Evolutionary conservation across 306 rosid species (phyloP).

Genomic region (Lagenaria siceraria): DNA sequence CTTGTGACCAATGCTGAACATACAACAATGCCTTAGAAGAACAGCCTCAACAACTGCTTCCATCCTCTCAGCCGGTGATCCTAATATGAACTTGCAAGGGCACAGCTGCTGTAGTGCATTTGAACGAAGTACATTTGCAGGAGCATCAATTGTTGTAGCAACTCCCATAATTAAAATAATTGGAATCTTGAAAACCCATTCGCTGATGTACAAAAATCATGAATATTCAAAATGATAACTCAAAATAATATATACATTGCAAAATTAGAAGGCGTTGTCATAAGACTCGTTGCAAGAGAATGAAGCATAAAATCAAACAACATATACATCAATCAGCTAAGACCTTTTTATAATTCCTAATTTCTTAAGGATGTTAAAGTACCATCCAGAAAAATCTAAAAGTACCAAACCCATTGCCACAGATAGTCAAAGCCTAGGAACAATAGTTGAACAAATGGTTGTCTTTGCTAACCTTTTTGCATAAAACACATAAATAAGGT

Average conservation of each 20-base stretch:
- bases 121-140: conserved; percentile 47
- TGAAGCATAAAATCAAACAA: conserved; percentile 6
- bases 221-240: conserved; percentile 8
- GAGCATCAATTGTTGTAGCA: conserved; percentile 70
- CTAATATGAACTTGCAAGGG: conserved; percentile 46
- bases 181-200: conserved; percentile 83
- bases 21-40: conserved; percentile 55
- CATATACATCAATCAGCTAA: background rate
- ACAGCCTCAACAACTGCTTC: conserved; percentile 83
- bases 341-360: background rate
- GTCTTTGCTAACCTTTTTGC: background rate
- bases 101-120: conserved; percentile 62
- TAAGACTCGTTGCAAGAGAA: background rate
- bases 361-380: background rate
- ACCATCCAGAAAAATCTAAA: background rate
- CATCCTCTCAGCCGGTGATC: conserved; percentile 76
- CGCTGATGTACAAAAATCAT: conserved; percentile 35
- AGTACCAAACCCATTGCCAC: background rate
- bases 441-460: background rate
- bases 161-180: conserved; percentile 77
- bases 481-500: background rate
- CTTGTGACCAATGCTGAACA: conserved; percentile 62
- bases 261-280: background rate
- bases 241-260: conserved; percentile 1
- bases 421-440: background rate